phyloP scores from a whole-genome alignment of 805 yeast genomes.

The Lipomyces yamadae region DNA sequence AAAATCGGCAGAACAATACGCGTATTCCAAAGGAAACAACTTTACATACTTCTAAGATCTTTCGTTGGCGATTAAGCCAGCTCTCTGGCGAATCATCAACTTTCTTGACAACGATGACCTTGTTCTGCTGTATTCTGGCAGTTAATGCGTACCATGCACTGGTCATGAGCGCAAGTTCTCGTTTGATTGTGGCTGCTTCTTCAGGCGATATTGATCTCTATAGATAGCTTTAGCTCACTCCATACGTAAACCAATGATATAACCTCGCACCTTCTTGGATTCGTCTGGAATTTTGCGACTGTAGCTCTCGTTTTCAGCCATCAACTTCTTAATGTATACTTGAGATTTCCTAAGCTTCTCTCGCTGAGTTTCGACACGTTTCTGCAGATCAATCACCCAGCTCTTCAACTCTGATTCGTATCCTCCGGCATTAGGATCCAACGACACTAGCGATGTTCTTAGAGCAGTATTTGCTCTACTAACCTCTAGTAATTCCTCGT shows the following conservation, averaged over 20 bases:
- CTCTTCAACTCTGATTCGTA: conserved; percentile 33
- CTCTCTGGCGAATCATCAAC: conserved; percentile 41
- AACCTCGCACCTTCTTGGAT: background rate
- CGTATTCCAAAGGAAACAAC: conserved; percentile 2
- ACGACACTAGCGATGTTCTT: conserved; percentile 29
- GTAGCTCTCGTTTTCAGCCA: conserved; percentile 21
- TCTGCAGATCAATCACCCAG: conserved; percentile 36
- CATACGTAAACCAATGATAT: background rate
- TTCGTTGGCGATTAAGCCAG: conserved; percentile 42
- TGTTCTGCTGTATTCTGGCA: conserved; percentile 41
- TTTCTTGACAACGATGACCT: conserved; percentile 38
- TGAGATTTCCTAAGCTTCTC: conserved; percentile 30
- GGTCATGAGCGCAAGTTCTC: conserved; percentile 40
- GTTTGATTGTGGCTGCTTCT: conserved; percentile 26
- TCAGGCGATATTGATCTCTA: conserved; percentile 23
- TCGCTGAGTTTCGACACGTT: conserved; percentile 29
- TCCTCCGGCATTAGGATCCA: conserved; percentile 26
- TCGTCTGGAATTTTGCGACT: background rate
- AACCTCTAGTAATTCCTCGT: conserved; percentile 34
- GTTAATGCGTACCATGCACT: conserved; percentile 43
- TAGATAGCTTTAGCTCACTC: background rate
- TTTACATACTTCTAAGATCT: conserved; percentile 38
- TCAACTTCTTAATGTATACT: conserved; percentile 27
- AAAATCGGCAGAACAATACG: conserved; percentile 1
- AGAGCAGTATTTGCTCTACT: conserved; percentile 34